Base-by-base conservation (phyloP, 192 early-diverging fungal species). In the Coemansia sp. region DNA sequence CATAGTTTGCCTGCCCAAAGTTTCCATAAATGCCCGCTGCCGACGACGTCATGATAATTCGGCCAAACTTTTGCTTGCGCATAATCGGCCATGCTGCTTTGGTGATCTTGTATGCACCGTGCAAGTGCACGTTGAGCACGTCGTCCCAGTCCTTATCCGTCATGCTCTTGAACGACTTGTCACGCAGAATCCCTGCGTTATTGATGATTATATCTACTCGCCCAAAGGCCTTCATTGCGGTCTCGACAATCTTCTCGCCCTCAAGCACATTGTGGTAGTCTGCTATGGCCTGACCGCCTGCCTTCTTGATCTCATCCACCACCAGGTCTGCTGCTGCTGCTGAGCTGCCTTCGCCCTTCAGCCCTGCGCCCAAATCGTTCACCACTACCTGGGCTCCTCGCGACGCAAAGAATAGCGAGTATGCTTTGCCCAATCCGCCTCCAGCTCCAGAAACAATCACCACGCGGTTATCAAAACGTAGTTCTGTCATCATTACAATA, bases 11-110 rank as follows among this genome's bases (percentile, higher is more conserved):
- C 68, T 91, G 86, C 42, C 97, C 97, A 84, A 96, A 98, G 84
- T 98, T 99, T 53, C 97, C 97, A 70, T 99, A 99, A 53, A 99
- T 88, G 55, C 97, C 97, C 43, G 97, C 94, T 44, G 94, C 94
- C 44, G 94, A 97, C 12, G 96, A 88, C 58, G 90, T 91, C 83
- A 90, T 94, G 65, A 95, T 87, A 55, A 94, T 82, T 55, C 92
- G 84, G 41, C 96, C 96, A 54, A 80, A 99, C 65, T 94, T 94
- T 64, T 97, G 95, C 82, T 96, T 92, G 53, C 86, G 85, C 84
- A 99, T 92, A 61, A 91, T 79, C 30, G 87, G 86, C 96, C 96
- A 99, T 1, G 96, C 96, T 45, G 96, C 97, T 81, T 91, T 93
- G 51, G 94, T 86, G 60, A 96, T 91, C 77, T 91, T 88, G 86